phyloP scores from a whole-genome alignment of 306 rosid genomes.

The Medicago truncatula region MtrunA17r5.0-ANR NC_053042.1:52985501-52986000 shows the following conservation, averaged over 20 bases:
- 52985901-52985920: slow-evolving; percentile 21
- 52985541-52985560: slow-evolving; percentile 7
- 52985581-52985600: slow-evolving; percentile 75
- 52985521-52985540: background rate
- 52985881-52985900: slow-evolving; percentile 13
- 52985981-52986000: slow-evolving; percentile 93
- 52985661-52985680: slow-evolving; percentile 9
- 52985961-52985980: slow-evolving; percentile 44
- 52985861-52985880: slow-evolving; percentile 14
- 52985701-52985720: slow-evolving; percentile 83
- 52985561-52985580: slow-evolving; percentile 42
- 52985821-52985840: slow-evolving; percentile 14
- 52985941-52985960: slow-evolving; percentile 28
- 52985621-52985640: slow-evolving; percentile 89
- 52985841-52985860: background rate
- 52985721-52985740: slow-evolving; percentile 86
- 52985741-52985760: slow-evolving; percentile 89
- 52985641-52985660: slow-evolving; percentile 45
- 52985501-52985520: slow-evolving; percentile 65
- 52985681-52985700: slow-evolving; percentile 37
- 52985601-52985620: slow-evolving; percentile 92
- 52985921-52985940: slow-evolving; percentile 35
- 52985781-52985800: slow-evolving; percentile 25
- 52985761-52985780: slow-evolving; percentile 95
- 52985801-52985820: slow-evolving; percentile 40